phyloP scores from a whole-genome alignment of 768 basidiomycete species.

The Suillus bovinus region DNA sequence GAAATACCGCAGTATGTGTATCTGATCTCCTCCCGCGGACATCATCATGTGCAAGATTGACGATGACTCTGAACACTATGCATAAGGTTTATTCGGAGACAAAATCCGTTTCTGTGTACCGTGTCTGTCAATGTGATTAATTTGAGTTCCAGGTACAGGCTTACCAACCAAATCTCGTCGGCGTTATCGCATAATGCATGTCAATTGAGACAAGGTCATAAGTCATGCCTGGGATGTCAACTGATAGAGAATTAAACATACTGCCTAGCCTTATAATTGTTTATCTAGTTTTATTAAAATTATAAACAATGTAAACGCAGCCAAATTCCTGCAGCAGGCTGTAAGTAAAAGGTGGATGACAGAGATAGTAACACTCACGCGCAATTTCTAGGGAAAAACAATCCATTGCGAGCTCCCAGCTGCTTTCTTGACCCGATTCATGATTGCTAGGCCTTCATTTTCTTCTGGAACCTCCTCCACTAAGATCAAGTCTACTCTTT shows the following conservation, averaged over 20 bases:
- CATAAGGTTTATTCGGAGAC: neutral
- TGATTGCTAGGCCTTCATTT: slow-evolving; percentile 86
- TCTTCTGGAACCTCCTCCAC: slow-evolving; percentile 83
- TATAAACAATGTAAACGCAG: neutral
- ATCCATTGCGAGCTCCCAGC: slow-evolving; percentile 57
- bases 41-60: neutral
- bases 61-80: neutral
- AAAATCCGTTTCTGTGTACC: neutral
- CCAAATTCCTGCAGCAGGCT: neutral
- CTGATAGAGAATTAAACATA: neutral
- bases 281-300: neutral
- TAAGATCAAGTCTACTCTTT: slow-evolving; percentile 78
- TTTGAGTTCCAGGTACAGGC: neutral
- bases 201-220: neutral
- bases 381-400: slow-evolving; percentile 11
- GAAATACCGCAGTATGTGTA: neutral
- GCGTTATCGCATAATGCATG: neutral
- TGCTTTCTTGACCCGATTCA: slow-evolving; percentile 93
- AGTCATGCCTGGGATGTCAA: neutral
- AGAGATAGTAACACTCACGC: neutral
- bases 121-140: neutral
- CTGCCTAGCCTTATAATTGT: no score
- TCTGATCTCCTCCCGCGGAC: neutral
- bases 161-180: neutral
- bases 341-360: neutral